These are phyloP conservation scores for Colletotrichum somersetense DNA, from an alignment of 2,329 filamentous ascomycete genomes.

Conservation along the genomic window DNA sequence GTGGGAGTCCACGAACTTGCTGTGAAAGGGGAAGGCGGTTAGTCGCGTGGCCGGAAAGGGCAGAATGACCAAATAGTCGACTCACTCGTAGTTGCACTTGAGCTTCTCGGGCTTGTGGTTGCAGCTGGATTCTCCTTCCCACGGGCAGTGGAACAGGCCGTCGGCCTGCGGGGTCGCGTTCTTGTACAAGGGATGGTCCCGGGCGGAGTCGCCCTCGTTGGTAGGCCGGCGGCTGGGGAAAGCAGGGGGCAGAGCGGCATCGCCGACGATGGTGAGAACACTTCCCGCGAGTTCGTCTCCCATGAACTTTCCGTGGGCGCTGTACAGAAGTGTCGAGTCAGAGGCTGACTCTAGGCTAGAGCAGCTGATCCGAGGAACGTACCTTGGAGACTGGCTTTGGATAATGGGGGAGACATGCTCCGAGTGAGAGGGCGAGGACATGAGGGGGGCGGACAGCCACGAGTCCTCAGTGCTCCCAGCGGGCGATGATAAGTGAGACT, in stretches of 20 bases:
- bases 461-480: constrained; percentile 38
- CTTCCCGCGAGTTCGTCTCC: constrained; percentile 41
- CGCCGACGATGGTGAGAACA: constrained; percentile 49
- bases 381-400: constrained; percentile 66
- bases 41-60: constrained; percentile 41
- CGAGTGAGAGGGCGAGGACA: constrained; percentile 59
- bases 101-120: constrained; percentile 94
- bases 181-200: constrained; percentile 79
- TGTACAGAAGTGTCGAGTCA: constrained; percentile 50
- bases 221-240: constrained; percentile 62
- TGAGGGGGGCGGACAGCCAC: constrained; percentile 52
- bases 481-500: constrained; percentile 43
- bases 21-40: constrained; percentile 54
- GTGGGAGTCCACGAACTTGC: constrained; percentile 98
- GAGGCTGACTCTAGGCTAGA: constrained; percentile 45
- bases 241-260: constrained; percentile 55
- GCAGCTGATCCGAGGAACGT: constrained; percentile 52
- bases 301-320: constrained; percentile 54
- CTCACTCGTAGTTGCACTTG: constrained; percentile 99
- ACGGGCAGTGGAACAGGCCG: constrained; percentile 94
- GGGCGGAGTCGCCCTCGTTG: constrained; percentile 68
- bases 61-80: constrained; percentile 39
- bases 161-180: constrained; percentile 73
- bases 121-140: constrained; percentile 78
- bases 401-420: constrained; percentile 64